Evolutionary conservation across 495 filamentous ascomycete species (phyloP).

Genomic region (Trypethelium eluteriae): DNA sequence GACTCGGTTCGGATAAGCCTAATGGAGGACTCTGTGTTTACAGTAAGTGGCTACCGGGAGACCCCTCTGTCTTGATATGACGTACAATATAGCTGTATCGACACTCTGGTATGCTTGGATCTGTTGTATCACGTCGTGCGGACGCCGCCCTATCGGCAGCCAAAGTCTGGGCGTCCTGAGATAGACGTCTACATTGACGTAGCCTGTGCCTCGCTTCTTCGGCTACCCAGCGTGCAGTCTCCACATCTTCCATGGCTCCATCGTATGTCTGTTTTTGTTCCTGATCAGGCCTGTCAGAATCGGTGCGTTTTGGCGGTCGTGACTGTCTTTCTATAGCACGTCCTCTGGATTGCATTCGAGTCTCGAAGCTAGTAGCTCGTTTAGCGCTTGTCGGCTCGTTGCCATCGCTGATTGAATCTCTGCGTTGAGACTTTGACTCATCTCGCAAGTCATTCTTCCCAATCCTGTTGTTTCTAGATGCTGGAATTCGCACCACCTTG

Average conservation of each 20-base stretch:
- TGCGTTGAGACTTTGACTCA: neutral
- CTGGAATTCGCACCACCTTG: slow-evolving; percentile 6
- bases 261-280: neutral
- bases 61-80: neutral
- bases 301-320: neutral
- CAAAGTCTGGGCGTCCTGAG: neutral
- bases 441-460: neutral
- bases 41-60: neutral
- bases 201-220: neutral
- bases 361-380: neutral
- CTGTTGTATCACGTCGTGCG: neutral
- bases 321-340: neutral
- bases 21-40: neutral
- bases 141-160: neutral
- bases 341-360: neutral
- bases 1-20: slow-evolving; percentile 1
- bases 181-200: neutral
- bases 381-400: neutral
- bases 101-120: neutral
- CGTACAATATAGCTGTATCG: slow-evolving; percentile 9
- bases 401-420: neutral
- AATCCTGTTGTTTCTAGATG: neutral
- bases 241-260: neutral
- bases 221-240: neutral
- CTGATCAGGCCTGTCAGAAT: neutral